A percentile compares a stretch with the other conserved stretches of the same genome.
These are phyloP conservation scores for Boletales sp. DNA, from an alignment of 768 basidiomycete species.

Conservation along the genomic window DNA sequence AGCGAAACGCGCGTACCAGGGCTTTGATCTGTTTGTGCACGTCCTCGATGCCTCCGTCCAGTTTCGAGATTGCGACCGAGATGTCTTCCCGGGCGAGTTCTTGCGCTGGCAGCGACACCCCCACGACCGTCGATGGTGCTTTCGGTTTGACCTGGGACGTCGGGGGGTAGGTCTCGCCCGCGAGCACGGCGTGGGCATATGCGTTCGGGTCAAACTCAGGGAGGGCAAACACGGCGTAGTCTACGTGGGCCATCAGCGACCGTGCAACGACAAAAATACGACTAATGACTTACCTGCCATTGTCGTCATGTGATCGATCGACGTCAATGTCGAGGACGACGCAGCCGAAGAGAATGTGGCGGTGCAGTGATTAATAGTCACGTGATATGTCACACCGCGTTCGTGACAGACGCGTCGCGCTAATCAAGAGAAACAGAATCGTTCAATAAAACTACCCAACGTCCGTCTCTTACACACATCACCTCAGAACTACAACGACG, in stretches of 20 bases:
- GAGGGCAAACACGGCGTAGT: slow-evolving; percentile 72
- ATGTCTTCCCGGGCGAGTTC: slow-evolving; percentile 81
- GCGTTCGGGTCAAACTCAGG: slow-evolving; percentile 81
- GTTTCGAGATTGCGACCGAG: slow-evolving; percentile 81
- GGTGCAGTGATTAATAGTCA: slow-evolving; percentile 16
- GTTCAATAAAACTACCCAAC: too few species aligned
- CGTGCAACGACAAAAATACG: background rate
- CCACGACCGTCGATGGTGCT: background rate
- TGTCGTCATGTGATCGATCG: background rate
- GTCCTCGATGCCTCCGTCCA: slow-evolving; percentile 87
- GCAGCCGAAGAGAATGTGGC: slow-evolving; percentile 9
- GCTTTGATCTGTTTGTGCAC: slow-evolving; percentile 85
- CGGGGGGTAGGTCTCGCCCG: slow-evolving; percentile 72
- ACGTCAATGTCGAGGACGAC: background rate
- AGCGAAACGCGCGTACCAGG: slow-evolving; percentile 49
- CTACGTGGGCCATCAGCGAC: slow-evolving; percentile 29
- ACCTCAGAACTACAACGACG: slow-evolving; percentile 9
- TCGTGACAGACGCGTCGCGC: slow-evolving; percentile 24
- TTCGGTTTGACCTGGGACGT: slow-evolving; percentile 29
- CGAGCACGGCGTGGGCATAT: slow-evolving; percentile 87
- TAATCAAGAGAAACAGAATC: background rate
- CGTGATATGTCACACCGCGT: slow-evolving; percentile 31
- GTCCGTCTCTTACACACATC: slow-evolving; percentile 1
- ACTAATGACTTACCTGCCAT: slow-evolving; percentile 25
- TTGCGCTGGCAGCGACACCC: slow-evolving; percentile 28